Base-by-base conservation (phyloP, 768 basidiomycete genomes). In the Leccinum uliginosum region DNA sequence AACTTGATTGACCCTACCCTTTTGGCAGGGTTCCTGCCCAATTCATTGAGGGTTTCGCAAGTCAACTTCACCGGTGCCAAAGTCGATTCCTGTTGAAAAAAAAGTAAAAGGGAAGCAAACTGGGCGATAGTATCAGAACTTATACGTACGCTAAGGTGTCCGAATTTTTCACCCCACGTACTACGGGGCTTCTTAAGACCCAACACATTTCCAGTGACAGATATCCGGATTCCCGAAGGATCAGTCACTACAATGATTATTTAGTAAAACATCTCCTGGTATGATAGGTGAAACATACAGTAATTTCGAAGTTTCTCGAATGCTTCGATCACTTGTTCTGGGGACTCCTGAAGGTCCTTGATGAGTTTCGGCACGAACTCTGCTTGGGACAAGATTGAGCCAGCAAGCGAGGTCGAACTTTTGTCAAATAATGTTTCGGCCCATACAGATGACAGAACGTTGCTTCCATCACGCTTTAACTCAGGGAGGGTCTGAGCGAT, bases 401-500 rank as follows among this genome's bases (percentile, higher is more conserved):
- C 79, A 53, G 83, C 82, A 30, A 85, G 81, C 12, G 83, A 82
- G 10, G 89, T 88, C 5, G 90, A 92, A 49, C 76, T 78, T 62
- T 86, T 80, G 60, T 82, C 80, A 65, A 83, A 89, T 24, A 93
- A 66, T 26, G 91, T 66, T 57, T 85, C 80, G 17, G 81, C 74
- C 74, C 83, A 86, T 29, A 93, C 74, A 8, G 93, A 87, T 10
- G 79, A 78, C 47, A 93, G 76, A 11, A 98, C 89, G 27, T 82
- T 87, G 66, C 75, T 83, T 12, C 94, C 96, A 67, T 92, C 88
- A 38, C 97, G 83, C 77, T 98, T 98, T 64, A 91, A 76, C 67
- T 93, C 88, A 3, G 97, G 96, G 30, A 99, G 78, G 19, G 85
- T 86, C 69, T 98, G 96, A 45, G 89, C 85, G 23, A 92, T 83